Base-by-base conservation (phyloP, 2,329 filamentous ascomycete genomes). In the Trichoderma atroviride region DNA sequence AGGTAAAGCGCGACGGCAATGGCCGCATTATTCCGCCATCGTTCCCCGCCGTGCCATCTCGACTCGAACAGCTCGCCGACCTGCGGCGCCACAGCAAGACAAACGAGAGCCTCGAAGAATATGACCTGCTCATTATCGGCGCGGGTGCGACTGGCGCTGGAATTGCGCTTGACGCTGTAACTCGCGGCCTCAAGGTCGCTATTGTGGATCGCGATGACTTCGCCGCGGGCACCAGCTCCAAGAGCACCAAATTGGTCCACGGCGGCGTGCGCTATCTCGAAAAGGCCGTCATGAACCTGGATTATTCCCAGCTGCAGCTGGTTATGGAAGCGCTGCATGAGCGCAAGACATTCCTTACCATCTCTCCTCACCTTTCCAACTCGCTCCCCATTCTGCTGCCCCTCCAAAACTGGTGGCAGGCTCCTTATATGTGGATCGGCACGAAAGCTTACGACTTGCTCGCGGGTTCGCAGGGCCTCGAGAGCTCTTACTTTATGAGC, bases 171-270 rank as follows among this genome's bases (percentile, higher is more conserved):
- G 92, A 96, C 79, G 92, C 92, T 43, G 91, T 89, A 27, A 94
- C 92, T 2, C 87, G 92, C 74, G 92, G 92, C 2, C 82, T 95
- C 75, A 92, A 90, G 80, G 92, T 96, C 70, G 92, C 92, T 14
- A 81, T 94, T 62, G 91, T 96, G 19, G 92, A 96, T 81, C 86
- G 92, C 71, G 92, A 95, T 78, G 92, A 96, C 80, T 96, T 95
- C 78, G 90, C 90, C 74, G 87, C 90, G 71, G 92, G 92, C 35
- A 95, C 92, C 52, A 94, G 91, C 82, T 93, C 91, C 79, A 95
- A 95, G 83, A 94, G 91, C 82, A 96, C 92, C 60, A 96, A 96
- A 81, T 85, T 96, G 65, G 92, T 96, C 22, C 92, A 96, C 80
- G 92, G 92, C 74, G 92, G 92, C 76, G 92, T 96, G 70, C 88